A percentile compares a stretch with the other conserved stretches of the same genome.
Evolutionary conservation across 192 early-diverging fungal species (phyloP).

Genomic region (Gigaspora rosea): DNA sequence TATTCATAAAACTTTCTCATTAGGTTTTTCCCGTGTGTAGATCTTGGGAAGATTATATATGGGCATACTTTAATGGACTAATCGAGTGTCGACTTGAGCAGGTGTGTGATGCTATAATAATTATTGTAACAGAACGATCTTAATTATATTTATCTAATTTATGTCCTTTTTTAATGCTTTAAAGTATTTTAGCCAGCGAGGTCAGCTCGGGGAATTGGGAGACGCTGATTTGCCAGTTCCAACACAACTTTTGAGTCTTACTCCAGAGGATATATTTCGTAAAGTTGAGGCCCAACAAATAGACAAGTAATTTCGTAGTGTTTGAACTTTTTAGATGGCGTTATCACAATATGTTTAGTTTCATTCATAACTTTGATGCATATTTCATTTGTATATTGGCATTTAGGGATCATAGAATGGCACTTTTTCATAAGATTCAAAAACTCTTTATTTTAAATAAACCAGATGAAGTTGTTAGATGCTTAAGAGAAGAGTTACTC

Average conservation of each 20-base stretch:
- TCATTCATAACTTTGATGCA: background rate
- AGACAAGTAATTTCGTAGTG: background rate
- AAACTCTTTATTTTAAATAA: constrained; percentile 51
- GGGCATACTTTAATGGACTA: constrained; percentile 77
- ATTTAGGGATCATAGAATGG: constrained; percentile 17
- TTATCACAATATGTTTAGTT: background rate
- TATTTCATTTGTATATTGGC: background rate
- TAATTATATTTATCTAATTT: constrained; percentile 14
- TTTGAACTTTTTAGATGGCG: background rate
- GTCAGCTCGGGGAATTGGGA: background rate
- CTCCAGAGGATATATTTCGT: constrained; percentile 4
- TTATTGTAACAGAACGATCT: background rate
- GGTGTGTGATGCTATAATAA: constrained; percentile 27
- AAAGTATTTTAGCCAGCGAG: constrained; percentile 5
- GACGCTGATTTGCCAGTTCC: constrained; percentile 15
- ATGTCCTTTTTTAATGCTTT: background rate
- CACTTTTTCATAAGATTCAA: constrained; percentile 56
- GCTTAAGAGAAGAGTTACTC: constrained; percentile 38
- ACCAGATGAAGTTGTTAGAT: constrained; percentile 38
- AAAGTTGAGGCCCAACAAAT: background rate
- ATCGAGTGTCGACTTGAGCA: constrained; percentile 63
- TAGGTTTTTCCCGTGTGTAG: constrained; percentile 72
- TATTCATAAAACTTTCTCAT: background rate
- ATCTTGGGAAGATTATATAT: constrained; percentile 87
- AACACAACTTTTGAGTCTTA: constrained; percentile 31